Evolutionary conservation across 495 filamentous ascomycete species (phyloP), one percentile per base, ranked within the genome.

Genomic region (Aspergillus asperescens): DNA sequence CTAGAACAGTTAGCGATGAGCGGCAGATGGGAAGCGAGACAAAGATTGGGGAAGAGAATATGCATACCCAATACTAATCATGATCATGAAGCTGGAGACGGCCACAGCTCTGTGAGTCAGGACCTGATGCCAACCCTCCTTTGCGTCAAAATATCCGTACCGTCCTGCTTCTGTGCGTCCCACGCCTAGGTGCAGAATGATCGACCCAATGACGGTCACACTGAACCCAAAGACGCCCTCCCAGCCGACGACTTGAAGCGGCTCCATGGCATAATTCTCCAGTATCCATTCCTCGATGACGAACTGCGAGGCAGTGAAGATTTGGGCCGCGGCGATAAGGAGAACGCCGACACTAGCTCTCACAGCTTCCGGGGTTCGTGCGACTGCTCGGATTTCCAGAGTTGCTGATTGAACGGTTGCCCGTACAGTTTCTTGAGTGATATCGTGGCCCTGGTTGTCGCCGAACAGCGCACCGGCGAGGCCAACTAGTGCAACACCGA

Each of bases 281-380:
- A 98, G 76, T 41, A 98, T 88, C 76, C 84, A 90, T 70, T 98
- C 94, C 71, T 98, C 93, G 1, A 94, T 72, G 28, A 97, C 94
- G 58, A 96, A 98, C 68, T 98, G 93, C 3, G 88, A 85, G 1
- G 93, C 93, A 0, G 93, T 97, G 69, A 96, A 96, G 57, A 97
- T 89, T 74, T 98, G 93, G 0, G 92, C 93, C 0, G 82, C 84
- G 2, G 93, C 93, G 63, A 97, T 96, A 47, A 96, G 76, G 10
- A 89, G 67, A 3, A 98, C 85, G 27, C 94, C 93, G 28, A 96
- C 69, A 31, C 95, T 70, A 1, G 91, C 85, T 56, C 80, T 70
- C 0, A 90, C 70, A 6, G 86, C 85, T 32, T 88, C 82, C 0
- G 79, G 74, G 2, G 77, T 73, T 10, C 59, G 68, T 1, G 71